A percentile compares a stretch with the other conserved stretches of the same genome.
Conservation (phyloP, 202 grass and related monocot species). For the Saccharum hybrid region DNA sequence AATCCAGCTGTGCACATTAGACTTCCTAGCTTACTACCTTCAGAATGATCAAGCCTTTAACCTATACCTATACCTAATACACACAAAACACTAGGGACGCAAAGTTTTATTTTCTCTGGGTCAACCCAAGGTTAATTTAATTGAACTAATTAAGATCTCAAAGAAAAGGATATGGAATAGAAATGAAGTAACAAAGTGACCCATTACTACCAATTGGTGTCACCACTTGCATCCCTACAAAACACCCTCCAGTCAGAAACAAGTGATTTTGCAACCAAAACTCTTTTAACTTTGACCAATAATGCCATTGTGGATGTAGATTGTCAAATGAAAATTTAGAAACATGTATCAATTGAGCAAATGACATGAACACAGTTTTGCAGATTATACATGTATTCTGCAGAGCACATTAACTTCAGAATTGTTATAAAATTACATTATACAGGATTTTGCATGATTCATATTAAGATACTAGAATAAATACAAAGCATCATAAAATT, state of each 20-base stretch:
- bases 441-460: neutral
- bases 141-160: neutral
- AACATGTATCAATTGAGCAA: neutral
- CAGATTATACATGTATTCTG: neutral
- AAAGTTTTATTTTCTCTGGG: neutral
- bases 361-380: neutral
- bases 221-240: neutral
- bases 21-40: neutral
- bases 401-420: neutral
- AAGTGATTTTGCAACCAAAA: neutral
- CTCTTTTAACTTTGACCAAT: slow-evolving; percentile 8
- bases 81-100: neutral
- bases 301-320: neutral
- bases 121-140: neutral
- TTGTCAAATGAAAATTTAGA: neutral
- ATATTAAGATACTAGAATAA: neutral
- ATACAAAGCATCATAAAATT: neutral
- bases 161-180: neutral
- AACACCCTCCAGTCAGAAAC: neutral
- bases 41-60: neutral
- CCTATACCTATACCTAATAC: neutral
- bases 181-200: neutral
- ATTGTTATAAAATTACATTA: neutral
- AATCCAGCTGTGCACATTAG: slow-evolving; percentile 23
- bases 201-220: neutral